Base-by-base conservation (phyloP, 1,284 basidiomycete species). In the Exobasidium cylindrosporum region DNA sequence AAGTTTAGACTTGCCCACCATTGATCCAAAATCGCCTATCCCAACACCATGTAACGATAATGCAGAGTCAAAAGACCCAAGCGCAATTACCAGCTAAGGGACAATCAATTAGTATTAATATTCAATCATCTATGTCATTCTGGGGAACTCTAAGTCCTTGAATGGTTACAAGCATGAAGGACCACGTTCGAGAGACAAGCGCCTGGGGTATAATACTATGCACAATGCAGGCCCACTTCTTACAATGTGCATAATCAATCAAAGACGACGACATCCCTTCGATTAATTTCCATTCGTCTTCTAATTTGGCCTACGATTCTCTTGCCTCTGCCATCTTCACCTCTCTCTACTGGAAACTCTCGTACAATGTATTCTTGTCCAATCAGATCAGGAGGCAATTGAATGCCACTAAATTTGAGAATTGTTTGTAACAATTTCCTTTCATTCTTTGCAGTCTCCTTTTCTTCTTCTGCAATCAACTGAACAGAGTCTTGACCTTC, bases 331-430 rank as follows among this genome's bases (percentile, higher is more conserved):
- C 70, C 73, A 50, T 64, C 65, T 3, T 61, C 70, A 21, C 67
- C 68, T 29, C 72, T 66, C 54, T 79, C 77, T 6, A 79, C 76
- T 10, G 71, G 72, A 49, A 72, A 70, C 58, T 72, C 72, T 24
- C 73, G 67, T 21, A 78, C 70, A 35, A 70, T 68, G 56, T 71
- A 77, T 45, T 72, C 67, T 54, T 78, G 73, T 1, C 73, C 70
- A 10, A 70, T 53, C 46, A 67, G 43, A 31, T 68, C 59, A 17
- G 57, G 66, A n/a, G 68, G 64, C 2, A 78, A 67, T 0, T 76
- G 73, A 17, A 78, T 55, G 21, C 55, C 55, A n/a, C 55, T 28
- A 4, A 69, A 69, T 43, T 61, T 60, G 66, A 78, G 62, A 4
- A 74, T 50, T 30, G 68, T 64, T 52, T 70, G 65, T 31, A 70